These are phyloP conservation scores for Polytrichum commune DNA, from an alignment of 225 moss, liverwort and hornwort genomes.

Conservation along the genomic window DNA sequence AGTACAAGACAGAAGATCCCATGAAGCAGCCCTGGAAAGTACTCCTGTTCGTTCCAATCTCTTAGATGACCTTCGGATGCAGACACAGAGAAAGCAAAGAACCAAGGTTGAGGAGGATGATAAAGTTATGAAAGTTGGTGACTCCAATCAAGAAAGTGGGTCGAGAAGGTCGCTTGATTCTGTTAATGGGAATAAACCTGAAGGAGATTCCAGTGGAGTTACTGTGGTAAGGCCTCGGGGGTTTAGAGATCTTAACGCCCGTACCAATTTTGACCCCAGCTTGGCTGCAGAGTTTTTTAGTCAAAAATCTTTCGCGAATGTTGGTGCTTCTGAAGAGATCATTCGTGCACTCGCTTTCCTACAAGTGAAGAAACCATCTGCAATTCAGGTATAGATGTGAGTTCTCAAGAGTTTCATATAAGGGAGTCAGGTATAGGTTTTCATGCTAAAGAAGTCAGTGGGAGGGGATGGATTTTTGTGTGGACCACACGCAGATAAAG, in stretches of 20 bases:
- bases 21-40: neutral
- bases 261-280: conserved; percentile 81
- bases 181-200: conserved; percentile 1
- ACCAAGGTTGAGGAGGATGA: conserved; percentile 23
- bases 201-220: conserved; percentile 25
- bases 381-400: conserved; percentile 66
- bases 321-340: conserved; percentile 77
- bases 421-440: too few species aligned
- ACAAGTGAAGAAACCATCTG: conserved; percentile 78
- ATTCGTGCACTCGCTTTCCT: conserved; percentile 61
- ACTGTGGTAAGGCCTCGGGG: conserved; percentile 44
- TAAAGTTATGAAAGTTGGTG: conserved; percentile 19
- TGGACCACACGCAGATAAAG: too few species aligned
- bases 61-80: conserved; percentile 74
- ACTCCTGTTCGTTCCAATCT: conserved; percentile 33
- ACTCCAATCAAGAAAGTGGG: neutral
- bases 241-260: conserved; percentile 69
- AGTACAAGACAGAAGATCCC: conserved; percentile 23
- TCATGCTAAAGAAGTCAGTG: too few species aligned
- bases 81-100: conserved; percentile 48
- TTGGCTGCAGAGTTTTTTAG: conserved; percentile 81
- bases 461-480: too few species aligned
- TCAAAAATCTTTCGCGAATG: conserved; percentile 59
- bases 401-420: too few species aligned
- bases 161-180: neutral